Percentiles rank a stretch among this genome's conserved stretches.
Conservation (phyloP, 148 eudicot genomes). For the Arbutus unedo region DNA sequence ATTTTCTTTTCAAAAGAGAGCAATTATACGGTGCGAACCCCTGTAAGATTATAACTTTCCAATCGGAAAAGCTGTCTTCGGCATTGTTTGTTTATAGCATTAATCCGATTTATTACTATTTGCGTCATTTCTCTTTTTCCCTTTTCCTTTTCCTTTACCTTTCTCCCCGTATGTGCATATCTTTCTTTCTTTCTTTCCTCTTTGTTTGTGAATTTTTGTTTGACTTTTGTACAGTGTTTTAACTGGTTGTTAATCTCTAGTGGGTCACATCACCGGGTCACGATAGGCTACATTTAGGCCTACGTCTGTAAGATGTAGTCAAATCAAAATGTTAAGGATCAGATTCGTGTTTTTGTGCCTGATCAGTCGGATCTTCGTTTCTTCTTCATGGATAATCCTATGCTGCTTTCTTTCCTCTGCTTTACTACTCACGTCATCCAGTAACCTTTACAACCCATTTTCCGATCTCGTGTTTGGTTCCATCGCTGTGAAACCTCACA, state of each 20-base stretch:
- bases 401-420: not conserved
- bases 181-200: conserved; percentile 3
- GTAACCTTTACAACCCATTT: not conserved
- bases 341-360: not conserved
- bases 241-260: conserved; percentile 49
- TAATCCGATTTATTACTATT: conserved; percentile 7
- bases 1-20: not conserved
- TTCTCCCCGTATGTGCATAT: not conserved
- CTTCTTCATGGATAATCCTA: not conserved
- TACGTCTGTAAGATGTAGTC: conserved; percentile 36
- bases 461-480: conserved; percentile 8
- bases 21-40: not conserved
- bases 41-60: not conserved
- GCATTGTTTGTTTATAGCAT: conserved; percentile 3
- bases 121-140: not conserved
- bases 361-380: conserved; percentile 6
- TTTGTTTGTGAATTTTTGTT: not conserved
- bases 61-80: not conserved
- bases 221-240: not conserved
- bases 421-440: not conserved
- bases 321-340: conserved; percentile 21
- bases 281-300: conserved; percentile 24
- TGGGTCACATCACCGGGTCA: conserved; percentile 73
- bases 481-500: not conserved
- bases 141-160: not conserved